Evolutionary conservation across 2,329 filamentous ascomycete genomes (phyloP).

Genomic region (Pseudocercospora ulei): DNA sequence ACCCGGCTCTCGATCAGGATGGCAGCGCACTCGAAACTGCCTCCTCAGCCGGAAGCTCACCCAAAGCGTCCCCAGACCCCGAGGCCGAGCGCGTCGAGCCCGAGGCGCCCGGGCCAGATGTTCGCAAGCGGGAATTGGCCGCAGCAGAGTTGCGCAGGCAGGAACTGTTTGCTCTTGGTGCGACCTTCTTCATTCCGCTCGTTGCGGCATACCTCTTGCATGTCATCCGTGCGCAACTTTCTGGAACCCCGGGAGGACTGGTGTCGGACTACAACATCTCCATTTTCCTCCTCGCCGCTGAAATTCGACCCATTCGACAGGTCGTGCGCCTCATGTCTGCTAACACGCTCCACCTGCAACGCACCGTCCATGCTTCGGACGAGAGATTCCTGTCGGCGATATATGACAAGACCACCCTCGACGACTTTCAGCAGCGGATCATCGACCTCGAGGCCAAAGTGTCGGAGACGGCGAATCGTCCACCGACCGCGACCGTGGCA

Average conservation of each 20-base stretch:
- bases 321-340: constrained; percentile 69
- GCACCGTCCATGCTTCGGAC: constrained; percentile 46
- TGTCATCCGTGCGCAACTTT: constrained; percentile 67
- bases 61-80: constrained; percentile 12
- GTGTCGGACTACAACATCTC: constrained; percentile 89
- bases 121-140: constrained; percentile 35
- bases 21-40: constrained; percentile 24
- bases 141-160: constrained; percentile 58
- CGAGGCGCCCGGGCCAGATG: constrained; percentile 12
- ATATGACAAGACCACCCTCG: constrained; percentile 33
- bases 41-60: constrained; percentile 21
- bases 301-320: constrained; percentile 73
- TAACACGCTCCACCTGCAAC: constrained; percentile 72
- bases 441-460: constrained; percentile 31
- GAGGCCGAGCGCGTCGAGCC: constrained; percentile 9
- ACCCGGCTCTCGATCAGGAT: constrained; percentile 11
- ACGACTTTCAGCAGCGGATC: constrained; percentile 27
- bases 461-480: constrained; percentile 24
- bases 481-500: constrained; percentile 23
- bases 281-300: constrained; percentile 78
- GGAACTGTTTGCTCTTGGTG: constrained; percentile 62
- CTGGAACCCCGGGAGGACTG: constrained; percentile 70
- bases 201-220: constrained; percentile 78
- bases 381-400: constrained; percentile 21
- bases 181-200: constrained; percentile 70